A percentile compares a stretch with the other conserved stretches of the same genome.
phyloP scores from a whole-genome alignment of 2,329 filamentous ascomycete species.

The Stachybotrys elegans region DNA sequence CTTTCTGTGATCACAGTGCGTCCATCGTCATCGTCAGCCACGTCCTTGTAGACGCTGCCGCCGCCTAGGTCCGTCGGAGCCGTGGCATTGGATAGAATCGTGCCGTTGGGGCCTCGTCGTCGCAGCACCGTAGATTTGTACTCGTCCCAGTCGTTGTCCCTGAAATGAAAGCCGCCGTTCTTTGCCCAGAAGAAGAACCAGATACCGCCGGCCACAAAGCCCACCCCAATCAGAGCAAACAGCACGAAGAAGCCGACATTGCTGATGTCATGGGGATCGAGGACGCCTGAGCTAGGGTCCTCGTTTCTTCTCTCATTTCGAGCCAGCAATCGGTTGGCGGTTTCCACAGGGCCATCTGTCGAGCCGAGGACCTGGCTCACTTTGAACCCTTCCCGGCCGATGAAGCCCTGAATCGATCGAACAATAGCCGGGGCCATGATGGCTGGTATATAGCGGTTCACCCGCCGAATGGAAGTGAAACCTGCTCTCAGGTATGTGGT shows the following conservation, averaged over 20 bases:
- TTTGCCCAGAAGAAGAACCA: slow-evolving; percentile 99
- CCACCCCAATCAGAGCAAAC: slow-evolving; percentile 77
- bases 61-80: slow-evolving; percentile 80
- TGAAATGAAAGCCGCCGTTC: slow-evolving; percentile 89
- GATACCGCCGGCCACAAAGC: slow-evolving; percentile 68
- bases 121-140: slow-evolving; percentile 94
- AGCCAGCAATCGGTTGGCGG: slow-evolving; percentile 35
- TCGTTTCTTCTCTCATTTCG: slow-evolving; percentile 20
- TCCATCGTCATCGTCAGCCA: slow-evolving; percentile 47
- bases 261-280: slow-evolving; percentile 53
- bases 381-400: slow-evolving; percentile 9
- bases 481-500: too few relatives aligned
- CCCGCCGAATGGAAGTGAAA: too few relatives aligned
- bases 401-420: slow-evolving; percentile 21
- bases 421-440: slow-evolving; percentile 37
- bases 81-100: slow-evolving; percentile 76
- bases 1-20: slow-evolving; percentile 41
- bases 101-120: slow-evolving; percentile 84
- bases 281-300: slow-evolving; percentile 43
- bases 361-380: slow-evolving; percentile 18
- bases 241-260: slow-evolving; percentile 74
- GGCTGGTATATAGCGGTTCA: slow-evolving; percentile 2
- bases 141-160: slow-evolving; percentile 88
- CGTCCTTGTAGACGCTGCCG: slow-evolving; percentile 75
- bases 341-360: slow-evolving; percentile 36